Evolutionary conservation across 225 moss, liverwort and hornwort genomes (phyloP).

Genomic region (Straminergon stramineum): DNA sequence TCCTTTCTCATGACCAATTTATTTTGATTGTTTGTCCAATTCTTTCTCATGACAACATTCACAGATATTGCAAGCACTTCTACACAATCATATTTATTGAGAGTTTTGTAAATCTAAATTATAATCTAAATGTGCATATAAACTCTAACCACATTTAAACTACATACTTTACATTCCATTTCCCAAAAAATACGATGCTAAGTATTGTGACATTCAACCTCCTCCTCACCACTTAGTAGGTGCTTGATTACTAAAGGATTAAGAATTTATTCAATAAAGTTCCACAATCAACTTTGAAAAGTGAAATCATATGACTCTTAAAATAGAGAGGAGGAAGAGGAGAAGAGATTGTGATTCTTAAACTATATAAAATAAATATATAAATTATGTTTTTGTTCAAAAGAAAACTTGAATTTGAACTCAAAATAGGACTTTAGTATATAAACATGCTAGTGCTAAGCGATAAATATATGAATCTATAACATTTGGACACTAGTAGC

Average conservation of each 20-base stretch:
- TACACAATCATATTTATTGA: neutral
- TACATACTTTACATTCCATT: neutral
- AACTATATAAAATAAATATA: neutral
- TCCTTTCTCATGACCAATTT: neutral
- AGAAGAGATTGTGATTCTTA: neutral
- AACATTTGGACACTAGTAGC: neutral
- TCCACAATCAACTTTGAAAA: neutral
- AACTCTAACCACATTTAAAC: rapidly evolving
- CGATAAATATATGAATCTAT: neutral
- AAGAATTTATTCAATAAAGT: neutral
- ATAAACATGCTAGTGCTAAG: neutral
- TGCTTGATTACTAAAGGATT: neutral
- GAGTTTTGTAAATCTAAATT: neutral
- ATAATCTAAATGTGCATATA: neutral
- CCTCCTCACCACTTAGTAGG: rapidly evolving
- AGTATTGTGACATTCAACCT: neutral
- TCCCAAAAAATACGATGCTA: neutral
- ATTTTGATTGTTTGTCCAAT: neutral
- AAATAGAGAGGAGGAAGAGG: neutral
- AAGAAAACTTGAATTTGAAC: neutral
- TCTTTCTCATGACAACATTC: neutral
- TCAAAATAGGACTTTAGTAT: neutral
- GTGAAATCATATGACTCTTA: neutral
- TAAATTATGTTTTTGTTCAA: neutral
- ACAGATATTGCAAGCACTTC: neutral